Evolutionary conservation across 2,329 filamentous ascomycete species (phyloP), one percentile per base, ranked within the genome.

Genomic region (Claviceps sorghi): DNA sequence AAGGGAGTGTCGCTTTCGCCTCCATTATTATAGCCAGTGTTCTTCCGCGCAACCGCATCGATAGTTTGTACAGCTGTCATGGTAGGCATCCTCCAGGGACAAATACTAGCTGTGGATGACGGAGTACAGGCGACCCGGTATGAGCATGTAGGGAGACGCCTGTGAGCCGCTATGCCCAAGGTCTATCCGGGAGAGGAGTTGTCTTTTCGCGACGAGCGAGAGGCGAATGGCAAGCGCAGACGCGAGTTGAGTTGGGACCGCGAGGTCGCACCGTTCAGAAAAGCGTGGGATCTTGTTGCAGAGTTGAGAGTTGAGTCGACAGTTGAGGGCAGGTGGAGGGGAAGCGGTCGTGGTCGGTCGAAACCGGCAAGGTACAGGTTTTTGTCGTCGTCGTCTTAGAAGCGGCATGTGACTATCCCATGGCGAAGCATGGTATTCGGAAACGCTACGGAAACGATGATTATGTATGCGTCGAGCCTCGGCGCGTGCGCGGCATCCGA

Each of bases 61-160:
- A 56, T 52, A 38, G 64, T 54, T 44, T 62, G 57, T 36, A 59
- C 53, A 48, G 57, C 58, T 38, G 53, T 19, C 55, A 58, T 58
- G 48, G 29, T 52, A 42, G 44, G 22, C 44, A 52, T 51, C 26
- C 32, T 43, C n/a, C 13, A 29, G 32, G 29, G 44, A 17, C 26
- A 42, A 48, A 21, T 11, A 19, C 11, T 32, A 13, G 32, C 15
- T 21, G 22, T 3, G 10, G 5, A 19, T n/a, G 9, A n/a, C 19
- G 15, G 21, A 42, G 34, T 6, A 40, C 8, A 26, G 36, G 17
- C 15, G 36, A 38, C 17, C 17, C 2, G n/a, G 36, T 38, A 9
- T n/a, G 15, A n/a, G 19, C 49, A 36, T 38, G 17, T 15, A 49
- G 17, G 17, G 26, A 29, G 30, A 8, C 5, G 4, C n/a, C 34